Base-by-base conservation (phyloP, 306 rosid species). In the Fragaria iinumae region DNA sequence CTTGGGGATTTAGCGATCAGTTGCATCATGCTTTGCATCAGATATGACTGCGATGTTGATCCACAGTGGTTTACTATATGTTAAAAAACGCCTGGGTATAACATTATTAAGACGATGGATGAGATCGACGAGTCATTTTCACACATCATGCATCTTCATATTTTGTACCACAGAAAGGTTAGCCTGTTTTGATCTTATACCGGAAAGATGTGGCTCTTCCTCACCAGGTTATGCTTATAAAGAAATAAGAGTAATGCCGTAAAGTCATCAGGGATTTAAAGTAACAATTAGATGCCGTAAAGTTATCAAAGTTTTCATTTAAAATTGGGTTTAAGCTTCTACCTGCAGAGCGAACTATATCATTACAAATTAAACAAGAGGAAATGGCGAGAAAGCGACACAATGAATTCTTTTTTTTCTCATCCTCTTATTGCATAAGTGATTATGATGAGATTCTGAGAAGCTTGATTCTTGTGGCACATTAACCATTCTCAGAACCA, bases 121-220 rank as follows among this genome's bases (percentile, higher is more conserved):
- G 72, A 76, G 72, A 76, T 32, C 36, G 62, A 48, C 32, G 25
- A 36, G 74, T 76, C 67, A 25, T 76, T 67, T 76, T 76, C 80
- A 36, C 20, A 71, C 27, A 43, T 75, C 53, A 10, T 34, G 38
- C 38, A 34, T 75, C 41, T 20, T 11, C 11, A 20, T 53, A 38
- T 59, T 44, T 21, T 64, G 79, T 49, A 49, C 72, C 64, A 29
- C 38, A 47, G 20, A 76, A 76, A 49, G 79, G 71, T 32, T 76
- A 64, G 47, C 36, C 44, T 13, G 21, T 49, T 62, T 70, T 60
- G 70, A 43, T 41, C 50, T 76, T 20, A 17, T 25, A 47, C 39
- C 44, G 16, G 23, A 16, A 27, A 14, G 57, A 48, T 9, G 41
- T 48, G 27, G 41, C 25, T 50, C 66, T 66, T 34, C 16, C 18